phyloP scores from a whole-genome alignment of 2,329 filamentous ascomycete species.

The Apiospora marii region DNA sequence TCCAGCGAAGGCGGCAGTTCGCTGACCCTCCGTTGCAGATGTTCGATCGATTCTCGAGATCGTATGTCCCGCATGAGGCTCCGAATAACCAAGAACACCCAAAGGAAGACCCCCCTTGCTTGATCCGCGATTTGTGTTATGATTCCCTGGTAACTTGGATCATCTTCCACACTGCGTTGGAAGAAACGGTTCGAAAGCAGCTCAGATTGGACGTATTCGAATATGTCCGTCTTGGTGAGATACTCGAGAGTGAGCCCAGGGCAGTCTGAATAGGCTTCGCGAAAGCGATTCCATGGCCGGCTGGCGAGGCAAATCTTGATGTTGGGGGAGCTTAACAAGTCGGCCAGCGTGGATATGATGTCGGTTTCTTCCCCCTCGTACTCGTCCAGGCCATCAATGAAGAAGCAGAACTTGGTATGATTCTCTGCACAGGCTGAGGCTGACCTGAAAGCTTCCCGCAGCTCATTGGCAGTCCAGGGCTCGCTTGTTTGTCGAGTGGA shows the following conservation, averaged over 20 bases:
- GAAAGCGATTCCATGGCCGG: conserved; percentile 6
- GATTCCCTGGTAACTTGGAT: not conserved
- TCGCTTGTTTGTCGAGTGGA: not conserved
- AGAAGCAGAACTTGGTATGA: not conserved
- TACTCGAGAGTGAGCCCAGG: not conserved
- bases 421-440: not conserved
- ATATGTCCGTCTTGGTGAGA: not conserved
- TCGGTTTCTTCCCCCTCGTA: not conserved
- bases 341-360: not conserved
- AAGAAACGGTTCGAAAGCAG: not conserved
- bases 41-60: not conserved
- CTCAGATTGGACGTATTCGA: not conserved
- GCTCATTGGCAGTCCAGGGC: not conserved
- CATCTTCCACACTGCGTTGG: not conserved
- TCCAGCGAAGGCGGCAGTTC: not conserved
- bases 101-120: not conserved
- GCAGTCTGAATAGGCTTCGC: not conserved
- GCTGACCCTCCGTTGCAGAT: not conserved
- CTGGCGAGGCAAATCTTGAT: not conserved
- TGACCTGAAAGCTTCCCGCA: not conserved
- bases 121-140: not conserved
- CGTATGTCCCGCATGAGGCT: not conserved
- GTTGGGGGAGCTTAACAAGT: not conserved
- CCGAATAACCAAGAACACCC: not conserved
- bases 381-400: not conserved